Conservation (phyloP, 257 asterid species). For the Salvia hispanica region DNA sequence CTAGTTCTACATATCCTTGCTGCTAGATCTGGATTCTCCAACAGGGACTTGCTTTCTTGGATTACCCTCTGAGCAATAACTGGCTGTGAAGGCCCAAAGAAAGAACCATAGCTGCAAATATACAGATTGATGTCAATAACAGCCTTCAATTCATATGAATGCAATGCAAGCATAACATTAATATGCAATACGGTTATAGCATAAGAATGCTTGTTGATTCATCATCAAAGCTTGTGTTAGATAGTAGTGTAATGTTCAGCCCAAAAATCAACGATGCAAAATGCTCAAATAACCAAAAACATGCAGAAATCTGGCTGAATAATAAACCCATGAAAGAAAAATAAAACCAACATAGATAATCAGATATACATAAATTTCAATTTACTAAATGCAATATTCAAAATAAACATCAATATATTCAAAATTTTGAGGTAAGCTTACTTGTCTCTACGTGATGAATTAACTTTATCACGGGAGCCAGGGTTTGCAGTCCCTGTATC, state of each 20-base stretch:
- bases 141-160: not conserved
- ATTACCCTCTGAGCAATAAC: slow-evolving; percentile 92
- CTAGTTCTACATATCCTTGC: slow-evolving; percentile 52
- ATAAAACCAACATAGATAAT: not conserved
- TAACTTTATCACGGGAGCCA: slow-evolving; percentile 47
- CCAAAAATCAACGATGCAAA: not conserved
- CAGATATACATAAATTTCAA: not conserved
- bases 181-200: not conserved
- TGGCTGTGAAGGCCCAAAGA: slow-evolving; percentile 96
- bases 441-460: slow-evolving; percentile 55
- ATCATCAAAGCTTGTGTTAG: not conserved
- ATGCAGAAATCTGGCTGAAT: not conserved
- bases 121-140: slow-evolving; percentile 7
- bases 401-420: slow-evolving; percentile 5
- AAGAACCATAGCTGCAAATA: slow-evolving; percentile 81
- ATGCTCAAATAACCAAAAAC: not conserved
- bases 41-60: slow-evolving; percentile 89
- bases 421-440: slow-evolving; percentile 41
- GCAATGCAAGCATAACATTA: not conserved
- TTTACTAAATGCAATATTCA: not conserved
- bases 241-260: not conserved
- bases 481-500: slow-evolving; percentile 55
- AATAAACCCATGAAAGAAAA: not conserved
- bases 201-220: not conserved
- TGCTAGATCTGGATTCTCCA: slow-evolving; percentile 82